Evolutionary conservation across 202 grass and related monocot genomes (phyloP).

Genomic region (Zizania palustris): DNA sequence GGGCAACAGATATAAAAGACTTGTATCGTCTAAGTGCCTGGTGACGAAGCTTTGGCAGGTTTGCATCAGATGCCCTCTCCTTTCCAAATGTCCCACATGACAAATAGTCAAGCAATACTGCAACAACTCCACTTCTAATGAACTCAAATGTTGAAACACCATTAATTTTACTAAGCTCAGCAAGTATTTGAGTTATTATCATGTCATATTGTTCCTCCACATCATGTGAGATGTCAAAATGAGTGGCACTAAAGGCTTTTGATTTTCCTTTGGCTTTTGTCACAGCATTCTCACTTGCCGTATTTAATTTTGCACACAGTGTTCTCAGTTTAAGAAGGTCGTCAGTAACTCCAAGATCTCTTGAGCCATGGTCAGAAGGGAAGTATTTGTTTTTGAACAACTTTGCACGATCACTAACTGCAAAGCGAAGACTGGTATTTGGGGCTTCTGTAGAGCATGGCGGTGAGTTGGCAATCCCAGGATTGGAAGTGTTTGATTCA

Average conservation of each 20-base stretch:
- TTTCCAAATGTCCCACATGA: constrained; percentile 64
- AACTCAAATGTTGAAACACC: constrained; percentile 76
- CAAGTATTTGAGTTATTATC: constrained; percentile 53
- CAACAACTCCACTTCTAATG: constrained; percentile 60
- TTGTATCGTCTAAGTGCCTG: constrained; percentile 61
- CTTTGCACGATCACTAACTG: constrained; percentile 58
- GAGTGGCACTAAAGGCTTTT: constrained; percentile 44
- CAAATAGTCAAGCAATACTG: constrained; percentile 57
- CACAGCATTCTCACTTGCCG: constrained; percentile 44
- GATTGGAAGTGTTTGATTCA: constrained; percentile 51
- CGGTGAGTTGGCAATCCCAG: constrained; percentile 31
- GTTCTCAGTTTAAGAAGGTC: constrained; percentile 62
- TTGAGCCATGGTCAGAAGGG: constrained; percentile 45
- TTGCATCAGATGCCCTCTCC: constrained; percentile 51
- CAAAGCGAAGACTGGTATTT: constrained; percentile 49
- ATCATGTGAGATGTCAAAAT: constrained; percentile 58
- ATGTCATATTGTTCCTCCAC: constrained; percentile 49
- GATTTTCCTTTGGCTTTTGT: constrained; percentile 68
- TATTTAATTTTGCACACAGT: constrained; percentile 53
- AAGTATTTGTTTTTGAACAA: constrained; percentile 62
- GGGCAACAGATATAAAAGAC: constrained; percentile 54
- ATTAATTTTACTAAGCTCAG: constrained; percentile 53
- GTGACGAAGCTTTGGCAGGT: constrained; percentile 56
- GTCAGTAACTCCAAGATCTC: constrained; percentile 55
- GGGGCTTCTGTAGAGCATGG: constrained; percentile 41